Evolutionary conservation across 208 protist species (phyloP).

Genomic region (Leptomonas pyrrhocoris): DNA sequence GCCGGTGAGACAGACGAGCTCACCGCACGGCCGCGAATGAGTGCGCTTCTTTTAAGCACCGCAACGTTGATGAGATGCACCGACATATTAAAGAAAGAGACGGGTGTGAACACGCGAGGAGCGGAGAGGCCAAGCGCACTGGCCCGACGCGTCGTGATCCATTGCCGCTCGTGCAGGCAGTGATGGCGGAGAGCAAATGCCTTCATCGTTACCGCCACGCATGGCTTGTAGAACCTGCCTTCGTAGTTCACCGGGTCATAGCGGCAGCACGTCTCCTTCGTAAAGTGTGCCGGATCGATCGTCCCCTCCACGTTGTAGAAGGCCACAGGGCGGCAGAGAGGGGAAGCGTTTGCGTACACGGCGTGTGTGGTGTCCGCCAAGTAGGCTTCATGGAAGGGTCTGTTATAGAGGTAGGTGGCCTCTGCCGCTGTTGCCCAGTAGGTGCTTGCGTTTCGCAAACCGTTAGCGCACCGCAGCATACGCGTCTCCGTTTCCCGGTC

Average conservation of each 20-base stretch:
- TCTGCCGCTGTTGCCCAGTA: constrained; percentile 78
- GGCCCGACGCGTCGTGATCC: constrained; percentile 48
- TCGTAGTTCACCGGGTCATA: constrained; percentile 70
- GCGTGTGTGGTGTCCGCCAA: constrained; percentile 22
- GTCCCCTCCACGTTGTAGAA: constrained; percentile 68
- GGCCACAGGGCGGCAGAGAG: constrained; percentile 16
- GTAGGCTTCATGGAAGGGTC: constrained; percentile 41
- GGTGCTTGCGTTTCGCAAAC: constrained; percentile 8
- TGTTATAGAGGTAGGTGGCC: constrained; percentile 51
- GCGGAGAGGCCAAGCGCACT: constrained; percentile 9
- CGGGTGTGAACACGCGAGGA: constrained; percentile 13
- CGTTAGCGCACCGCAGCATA: constrained; percentile 1
- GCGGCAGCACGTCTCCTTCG: constrained; percentile 39
- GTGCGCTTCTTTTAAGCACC: constrained; percentile 20
- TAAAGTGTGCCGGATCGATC: constrained; percentile 37
- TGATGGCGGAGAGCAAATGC: constrained; percentile 48
- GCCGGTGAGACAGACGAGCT: neutral
- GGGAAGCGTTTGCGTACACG: neutral
- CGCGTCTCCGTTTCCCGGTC: constrained; percentile 30
- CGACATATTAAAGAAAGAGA: constrained; percentile 10
- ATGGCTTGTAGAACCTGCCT: constrained; percentile 45
- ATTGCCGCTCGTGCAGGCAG: constrained; percentile 53
- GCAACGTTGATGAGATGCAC: constrained; percentile 49
- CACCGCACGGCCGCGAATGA: constrained; percentile 7
- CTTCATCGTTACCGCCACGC: constrained; percentile 62